Evolutionary conservation across 148 eudicot species (phyloP), one percentile per base, ranked within the genome.

Genomic region (Fallopia convolvulus): DNA sequence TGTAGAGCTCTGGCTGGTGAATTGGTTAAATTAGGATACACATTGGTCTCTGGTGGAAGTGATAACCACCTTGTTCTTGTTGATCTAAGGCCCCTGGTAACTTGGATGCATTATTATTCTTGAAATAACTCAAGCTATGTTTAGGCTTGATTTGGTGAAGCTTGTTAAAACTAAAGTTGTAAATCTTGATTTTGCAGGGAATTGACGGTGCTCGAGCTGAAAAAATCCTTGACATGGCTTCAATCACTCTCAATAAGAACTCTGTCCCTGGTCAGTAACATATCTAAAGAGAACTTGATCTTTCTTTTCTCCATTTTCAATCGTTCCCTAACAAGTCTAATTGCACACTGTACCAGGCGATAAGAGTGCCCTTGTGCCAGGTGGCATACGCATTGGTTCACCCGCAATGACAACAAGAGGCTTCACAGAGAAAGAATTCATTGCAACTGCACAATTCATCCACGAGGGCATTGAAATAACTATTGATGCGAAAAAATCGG

Each of bases 361-460:
- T 74, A 93, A 93, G 87, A 93, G 98, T 9, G 96, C 97, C 40
- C 81, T 88, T 75, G 90, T 93, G 21, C 95, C 95, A 0, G 97
- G 98, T 39, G 98, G 93, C 44, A 89, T 93, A 81, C 87, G 98
- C 14, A 89, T 93, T 18, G 98, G 98, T 3, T 74, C 98, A 26
- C 98, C 98, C 30, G 96, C 96, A 20, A 89, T 93, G 98, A 91
- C 98, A 41, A 93, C 98, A 55, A 78, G 98, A 78, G 92, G 98
- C 32, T 91, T 93, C 84, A 82, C 84, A 0, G 91, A 91, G 74
- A 84, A 83, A 53, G 98, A 93, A 32, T 93, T 91, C 78, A 79
- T 88, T 23, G 83, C 87, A 11, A 88, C 83, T 18, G 96, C 98
- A 47, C 89, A 93, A 42, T 85, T 93, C 74, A 91, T 93, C 77